Evolutionary conservation across 1,284 basidiomycete species (phyloP), one percentile per base, ranked within the genome.

Genomic region (Boletus sp.): DNA sequence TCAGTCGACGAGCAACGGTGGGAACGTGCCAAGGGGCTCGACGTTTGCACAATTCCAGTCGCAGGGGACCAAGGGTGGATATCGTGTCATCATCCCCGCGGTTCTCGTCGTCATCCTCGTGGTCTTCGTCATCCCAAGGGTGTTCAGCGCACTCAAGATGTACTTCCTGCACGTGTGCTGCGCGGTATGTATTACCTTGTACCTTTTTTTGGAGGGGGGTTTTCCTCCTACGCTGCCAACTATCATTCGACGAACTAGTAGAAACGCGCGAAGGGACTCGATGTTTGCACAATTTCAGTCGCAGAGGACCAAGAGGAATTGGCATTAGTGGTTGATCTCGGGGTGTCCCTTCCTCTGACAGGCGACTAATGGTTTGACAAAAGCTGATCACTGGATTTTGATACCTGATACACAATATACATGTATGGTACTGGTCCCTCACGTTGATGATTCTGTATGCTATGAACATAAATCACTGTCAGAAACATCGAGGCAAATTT

Each of bases 241-340:
- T 61, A 64, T 22, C 59, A 64, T 8, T 56, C 59, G 34, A 66
- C 59, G 17, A 13, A 38, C 20, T 45, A 50, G 61, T 39, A 47
- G 59, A 16, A 60, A 64, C 26, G 38, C 44, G 16, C 44, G 12
- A 8, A 54, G 50, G 8, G 2, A 20, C 14, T 55, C 52, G 19
- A 38, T 38, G 27, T 51, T 45, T 57, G 22, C 48, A 14, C 41
- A 12, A 5, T 25, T 14, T 8, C 57, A 60, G 25, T 60, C 48
- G 2, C 48, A 48, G 5, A 45, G 49, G 2, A 30, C 43, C 3
- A 56, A 27, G 39, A 5, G 43, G 27, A 40, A 23, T 26, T 32
- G 45, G 33, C 5, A 17, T 12, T 38, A 37, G 13, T n/a, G 8
- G 17, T 35, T n/a, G 26, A 47, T 36, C 27, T 27, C 26, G 17